Evolutionary conservation across 345 rosid genomes (phyloP).

Genomic region (Excoecaria agallocha): DNA sequence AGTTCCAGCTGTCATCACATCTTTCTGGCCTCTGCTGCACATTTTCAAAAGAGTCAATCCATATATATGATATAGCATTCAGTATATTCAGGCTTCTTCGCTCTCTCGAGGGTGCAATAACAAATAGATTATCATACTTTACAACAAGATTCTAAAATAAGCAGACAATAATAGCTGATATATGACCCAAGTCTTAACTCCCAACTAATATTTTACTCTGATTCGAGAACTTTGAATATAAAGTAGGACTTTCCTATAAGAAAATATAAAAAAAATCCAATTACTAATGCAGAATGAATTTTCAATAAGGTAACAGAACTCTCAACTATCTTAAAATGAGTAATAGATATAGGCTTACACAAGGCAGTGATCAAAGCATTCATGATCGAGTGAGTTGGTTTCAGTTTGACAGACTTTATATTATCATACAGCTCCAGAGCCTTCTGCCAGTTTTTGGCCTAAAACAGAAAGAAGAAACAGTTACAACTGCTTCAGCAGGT

Average conservation of each 20-base stretch:
- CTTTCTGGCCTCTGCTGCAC: background rate
- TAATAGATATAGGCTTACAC: conserved; percentile 51
- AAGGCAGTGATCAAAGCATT: conserved; percentile 86
- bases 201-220: background rate
- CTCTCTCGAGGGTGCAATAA: background rate
- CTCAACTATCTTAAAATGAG: conserved; percentile 1
- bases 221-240: background rate
- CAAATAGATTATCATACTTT: background rate
- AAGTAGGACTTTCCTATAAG: background rate
- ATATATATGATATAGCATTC: background rate
- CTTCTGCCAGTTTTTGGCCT: conserved; percentile 89
- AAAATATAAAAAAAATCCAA: background rate
- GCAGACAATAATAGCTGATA: background rate
- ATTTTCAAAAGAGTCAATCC: background rate
- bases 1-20: background rate
- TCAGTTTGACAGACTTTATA: conserved; percentile 60
- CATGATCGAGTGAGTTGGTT: conserved; percentile 72
- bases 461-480: conserved; percentile 20
- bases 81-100: background rate
- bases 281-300: background rate
- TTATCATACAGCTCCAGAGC: conserved; percentile 73
- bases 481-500: background rate
- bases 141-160: background rate
- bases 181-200: background rate
- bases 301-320: background rate